Evolutionary conservation across 78 protist species (phyloP), one percentile per base, ranked within the genome.

Genomic region (Guillardia theta): DNA sequence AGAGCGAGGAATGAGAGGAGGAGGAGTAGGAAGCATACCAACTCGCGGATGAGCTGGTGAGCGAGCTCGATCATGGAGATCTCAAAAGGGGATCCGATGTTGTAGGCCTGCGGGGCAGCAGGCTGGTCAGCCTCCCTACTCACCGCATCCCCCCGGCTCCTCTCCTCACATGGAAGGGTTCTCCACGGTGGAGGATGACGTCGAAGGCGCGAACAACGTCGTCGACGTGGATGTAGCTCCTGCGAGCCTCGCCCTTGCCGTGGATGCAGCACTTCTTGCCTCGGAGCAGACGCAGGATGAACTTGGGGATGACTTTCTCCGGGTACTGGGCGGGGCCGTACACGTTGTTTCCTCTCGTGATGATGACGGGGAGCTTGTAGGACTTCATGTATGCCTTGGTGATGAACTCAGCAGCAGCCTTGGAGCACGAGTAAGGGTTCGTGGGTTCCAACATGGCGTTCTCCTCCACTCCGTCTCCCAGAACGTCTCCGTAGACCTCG

Each of bases 301-400:
- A 98, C 95, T 98, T 97, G 45, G 99, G 99, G 45, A 98, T 97
- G n/a, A 98, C 93, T 93, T 90, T 90, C 45, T 94, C 93, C 30
- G 99, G 99, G 64, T 80, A 98, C 93, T 98, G 99, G 24, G n/a
- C 64, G 44, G 98, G 98, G 2, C 99, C 99, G 92, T 98, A 98
- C 9, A 97, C 97, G 53, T 98, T 98, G 96, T 97, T 97, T 36
- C 98, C 97, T 15, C 99, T 94, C 5, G 99, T 98, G 33, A 98
- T 97, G 93, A 98, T 96, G 45, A 95, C n/a, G 3, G 99, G 99
- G 6, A 64, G 78, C 12, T 64, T 21, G 78, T 64, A 64, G 12
- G 78, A 64, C 78, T 21, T 64, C 22, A 24, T 9, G 41, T 58
- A 90, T 41, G 97, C 93, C 64, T 95, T 93, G 39, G 94, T 96